These are phyloP conservation scores for Paxillus rubicundulus DNA, from an alignment of 768 basidiomycete species.

Conservation along the genomic window DNA sequence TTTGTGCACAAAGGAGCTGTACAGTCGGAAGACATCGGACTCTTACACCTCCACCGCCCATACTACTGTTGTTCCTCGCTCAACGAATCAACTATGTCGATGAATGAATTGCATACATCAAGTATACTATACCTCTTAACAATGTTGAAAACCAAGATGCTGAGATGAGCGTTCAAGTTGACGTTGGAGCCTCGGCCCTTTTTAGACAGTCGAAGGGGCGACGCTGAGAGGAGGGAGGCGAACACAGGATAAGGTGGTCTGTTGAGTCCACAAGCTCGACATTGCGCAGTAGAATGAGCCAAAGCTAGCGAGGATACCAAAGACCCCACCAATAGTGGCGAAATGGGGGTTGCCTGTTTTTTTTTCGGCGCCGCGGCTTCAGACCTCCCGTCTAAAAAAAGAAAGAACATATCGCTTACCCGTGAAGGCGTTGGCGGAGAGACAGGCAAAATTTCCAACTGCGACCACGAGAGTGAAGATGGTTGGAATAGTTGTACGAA, in stretches of 20 bases:
- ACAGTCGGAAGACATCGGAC: not conserved
- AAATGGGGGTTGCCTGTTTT: slow-evolving; percentile 18
- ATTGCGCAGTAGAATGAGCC: slow-evolving; percentile 30
- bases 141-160: too few species aligned
- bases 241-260: slow-evolving; percentile 27
- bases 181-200: not conserved
- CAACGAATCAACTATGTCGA: not conserved
- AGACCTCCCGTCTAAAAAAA: not conserved
- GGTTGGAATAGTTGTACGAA: slow-evolving; percentile 26
- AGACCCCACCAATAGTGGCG: slow-evolving; percentile 26
- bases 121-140: not conserved
- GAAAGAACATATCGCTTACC: slow-evolving; percentile 11
- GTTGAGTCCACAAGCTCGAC: slow-evolving; percentile 29
- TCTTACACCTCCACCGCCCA: not conserved
- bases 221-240: slow-evolving; percentile 20
- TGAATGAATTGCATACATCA: not conserved
- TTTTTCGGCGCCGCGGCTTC: not conserved
- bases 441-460: slow-evolving; percentile 21
- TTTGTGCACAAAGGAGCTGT: not conserved
- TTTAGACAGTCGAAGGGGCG: slow-evolving; percentile 17
- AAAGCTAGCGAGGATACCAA: slow-evolving; percentile 26
- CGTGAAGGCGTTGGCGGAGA: slow-evolving; percentile 26
- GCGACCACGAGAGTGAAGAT: slow-evolving; percentile 21
- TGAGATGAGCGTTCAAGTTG: not conserved
- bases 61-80: not conserved